Evolutionary conservation across 306 rosid species (phyloP).

Genomic region (Cotoneaster glaucophyllus): DNA sequence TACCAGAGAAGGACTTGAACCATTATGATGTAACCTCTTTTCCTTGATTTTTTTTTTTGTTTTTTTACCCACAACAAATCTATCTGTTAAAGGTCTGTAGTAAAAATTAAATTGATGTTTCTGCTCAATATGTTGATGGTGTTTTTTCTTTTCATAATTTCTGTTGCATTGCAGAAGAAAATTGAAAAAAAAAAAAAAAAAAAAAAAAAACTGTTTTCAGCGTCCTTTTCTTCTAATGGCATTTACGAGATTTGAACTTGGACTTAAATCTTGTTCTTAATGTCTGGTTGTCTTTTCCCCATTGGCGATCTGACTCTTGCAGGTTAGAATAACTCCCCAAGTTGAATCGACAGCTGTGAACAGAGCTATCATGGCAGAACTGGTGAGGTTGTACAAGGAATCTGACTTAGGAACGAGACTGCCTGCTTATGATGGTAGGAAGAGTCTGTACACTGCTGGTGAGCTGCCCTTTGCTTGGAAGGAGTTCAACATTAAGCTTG

Average conservation of each 20-base stretch:
- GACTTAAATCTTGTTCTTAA: constrained; percentile 45
- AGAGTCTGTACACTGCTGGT: constrained; percentile 95
- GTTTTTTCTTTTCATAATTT: constrained; percentile 32
- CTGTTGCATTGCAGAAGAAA: constrained; percentile 24
- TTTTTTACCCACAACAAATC: background rate
- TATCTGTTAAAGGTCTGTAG: constrained; percentile 6
- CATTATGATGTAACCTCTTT: constrained; percentile 84
- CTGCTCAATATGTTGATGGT: constrained; percentile 26
- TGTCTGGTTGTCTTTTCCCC: constrained; percentile 35
- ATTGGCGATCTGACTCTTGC: constrained; percentile 27
- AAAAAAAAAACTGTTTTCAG: constrained; percentile 25
- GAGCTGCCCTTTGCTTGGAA: constrained; percentile 84
- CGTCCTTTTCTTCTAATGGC: constrained; percentile 41
- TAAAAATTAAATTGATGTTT: constrained; percentile 17
- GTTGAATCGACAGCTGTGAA: constrained; percentile 79
- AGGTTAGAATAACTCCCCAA: constrained; percentile 89
- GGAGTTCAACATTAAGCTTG: constrained; percentile 75
- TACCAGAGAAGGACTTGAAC: constrained; percentile 95
- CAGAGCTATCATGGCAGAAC: constrained; percentile 86
- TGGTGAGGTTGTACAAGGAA: constrained; percentile 75
- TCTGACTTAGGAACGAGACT: constrained; percentile 90
- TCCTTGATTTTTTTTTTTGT: constrained; percentile 11
- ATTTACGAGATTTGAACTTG: constrained; percentile 41
- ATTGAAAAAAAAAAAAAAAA: constrained; percentile 21
- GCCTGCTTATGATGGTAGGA: constrained; percentile 97